Percentiles rank a stretch among this genome's conserved stretches.
These are phyloP conservation scores for Cyclocybe cylindracea DNA, from an alignment of 768 basidiomycete species.

Conservation along the genomic window DNA sequence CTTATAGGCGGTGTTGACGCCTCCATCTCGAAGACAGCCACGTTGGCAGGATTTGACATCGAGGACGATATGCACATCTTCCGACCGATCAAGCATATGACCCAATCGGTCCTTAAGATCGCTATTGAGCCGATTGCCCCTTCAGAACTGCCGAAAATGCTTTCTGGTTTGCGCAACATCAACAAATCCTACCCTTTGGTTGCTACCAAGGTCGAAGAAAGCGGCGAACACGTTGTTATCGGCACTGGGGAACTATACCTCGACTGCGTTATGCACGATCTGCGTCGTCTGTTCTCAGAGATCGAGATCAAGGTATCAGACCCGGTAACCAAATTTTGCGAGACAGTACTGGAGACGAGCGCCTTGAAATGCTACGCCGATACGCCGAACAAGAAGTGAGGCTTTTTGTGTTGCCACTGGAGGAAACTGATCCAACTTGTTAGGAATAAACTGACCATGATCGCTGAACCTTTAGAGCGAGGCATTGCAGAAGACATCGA, in stretches of 20 bases:
- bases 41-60: conserved; percentile 69
- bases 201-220: conserved; percentile 96
- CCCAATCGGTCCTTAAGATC: conserved; percentile 94
- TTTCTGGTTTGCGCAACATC: conserved; percentile 93
- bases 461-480: conserved; percentile 94
- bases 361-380: conserved; percentile 99
- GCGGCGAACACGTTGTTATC: conserved; percentile 94
- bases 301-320: conserved; percentile 99
- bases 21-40: conserved; percentile 95
- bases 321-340: conserved; percentile 97
- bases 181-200: conserved; percentile 98
- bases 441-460: conserved; percentile 99
- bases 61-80: conserved; percentile 94
- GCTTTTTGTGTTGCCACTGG: conserved; percentile 8
- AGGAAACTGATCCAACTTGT: conserved; percentile 10
- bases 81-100: conserved; percentile 94
- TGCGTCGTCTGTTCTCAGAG: conserved; percentile 90
- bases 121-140: conserved; percentile 98
- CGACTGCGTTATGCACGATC: conserved; percentile 96
- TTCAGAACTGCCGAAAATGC: conserved; percentile 98
- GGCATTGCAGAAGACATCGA: conserved; percentile 98
- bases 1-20: conserved; percentile 91
- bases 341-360: conserved; percentile 97
- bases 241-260: conserved; percentile 97
- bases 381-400: conserved; percentile 98